These are phyloP conservation scores for Talaromyces piceae DNA, from an alignment of 2,329 filamentous ascomycete species.

Conservation along the genomic window DNA sequence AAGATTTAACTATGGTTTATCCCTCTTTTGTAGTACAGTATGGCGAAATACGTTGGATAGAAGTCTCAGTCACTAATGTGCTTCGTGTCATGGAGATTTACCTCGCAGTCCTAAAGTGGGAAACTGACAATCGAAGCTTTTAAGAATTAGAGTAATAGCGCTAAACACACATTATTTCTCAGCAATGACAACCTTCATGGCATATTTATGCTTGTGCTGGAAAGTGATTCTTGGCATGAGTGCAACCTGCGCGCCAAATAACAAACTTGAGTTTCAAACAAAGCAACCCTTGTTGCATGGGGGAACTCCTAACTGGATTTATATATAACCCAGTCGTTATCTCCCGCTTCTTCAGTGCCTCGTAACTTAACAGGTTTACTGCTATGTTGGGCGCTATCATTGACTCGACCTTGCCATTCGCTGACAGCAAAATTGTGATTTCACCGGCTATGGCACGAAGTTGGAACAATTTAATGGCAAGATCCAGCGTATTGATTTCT, in stretches of 20 bases:
- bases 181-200: conserved; percentile 6
- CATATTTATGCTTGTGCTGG: neutral
- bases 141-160: neutral
- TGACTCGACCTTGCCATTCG: neutral
- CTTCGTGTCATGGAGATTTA: conserved; percentile 7
- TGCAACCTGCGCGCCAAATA: neutral
- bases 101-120: conserved; percentile 1
- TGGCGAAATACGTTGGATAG: conserved; percentile 7
- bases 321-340: neutral
- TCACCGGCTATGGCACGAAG: neutral
- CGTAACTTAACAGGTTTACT: neutral
- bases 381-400: neutral
- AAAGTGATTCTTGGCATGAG: conserved; percentile 4
- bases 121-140: conserved; percentile 4
- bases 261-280: too few species aligned
- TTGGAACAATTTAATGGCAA: neutral
- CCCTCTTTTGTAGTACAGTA: neutral
- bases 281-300: too few species aligned
- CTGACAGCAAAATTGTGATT: neutral
- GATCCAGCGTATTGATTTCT: neutral
- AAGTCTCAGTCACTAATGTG: conserved; percentile 3
- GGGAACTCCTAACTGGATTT: too few species aligned
- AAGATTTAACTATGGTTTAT: too few species aligned
- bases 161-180: conserved; percentile 3
- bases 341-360: neutral